Base-by-base conservation (phyloP, 2,329 filamentous ascomycete species). In the Colletotrichum abscissum region DNA sequence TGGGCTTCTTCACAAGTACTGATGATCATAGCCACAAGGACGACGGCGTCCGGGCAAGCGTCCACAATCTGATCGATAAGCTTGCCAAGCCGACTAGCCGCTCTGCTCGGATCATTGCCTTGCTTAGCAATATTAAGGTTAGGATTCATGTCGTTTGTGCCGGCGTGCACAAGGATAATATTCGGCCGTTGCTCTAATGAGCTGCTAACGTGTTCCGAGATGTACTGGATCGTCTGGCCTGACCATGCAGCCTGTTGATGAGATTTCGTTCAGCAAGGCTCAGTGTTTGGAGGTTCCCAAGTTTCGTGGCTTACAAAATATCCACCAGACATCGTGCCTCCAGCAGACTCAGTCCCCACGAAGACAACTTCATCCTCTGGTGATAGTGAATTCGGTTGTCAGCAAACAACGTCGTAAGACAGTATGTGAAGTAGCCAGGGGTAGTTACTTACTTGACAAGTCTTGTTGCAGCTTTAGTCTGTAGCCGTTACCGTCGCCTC, bases 401-500 rank as follows among this genome's bases (percentile, higher is more conserved):
- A 28, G 28, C 28, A 28, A 28, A 28, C 28, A 28, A 28, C 28
- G 28, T 28, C 28, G 28, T 28, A 28, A 28, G 28, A 28, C 28
- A 28, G 28, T 28, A 28, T 28, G 28, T 28, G 28, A 28, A 28
- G 28, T 28, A 28, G 28, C 28, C 28, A 8, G 28, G 28, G 12
- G n/a, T 11, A 67, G 63, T 58, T 62, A 26, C n/a, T 63, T 74
- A 81, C 81, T 26, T 1, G 77, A 79, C 28, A 82, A 46, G 46
- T 80, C 80, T 62, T 22, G 24, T 3, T 73, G 67, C 22, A 83
- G 73, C 62, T 75, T 72, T 5, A 76, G 74, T 24, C 81, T 76
- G 67, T 81, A 83, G 11, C 81, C 82, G 63, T 83, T 80, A 19
- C 82, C 81, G 42, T 82, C 79, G 16, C 79, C 75, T 38, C 81